Conservation (phyloP, 352 stramenopile genomes). For the Phytophthora chlamydospora region DNA sequence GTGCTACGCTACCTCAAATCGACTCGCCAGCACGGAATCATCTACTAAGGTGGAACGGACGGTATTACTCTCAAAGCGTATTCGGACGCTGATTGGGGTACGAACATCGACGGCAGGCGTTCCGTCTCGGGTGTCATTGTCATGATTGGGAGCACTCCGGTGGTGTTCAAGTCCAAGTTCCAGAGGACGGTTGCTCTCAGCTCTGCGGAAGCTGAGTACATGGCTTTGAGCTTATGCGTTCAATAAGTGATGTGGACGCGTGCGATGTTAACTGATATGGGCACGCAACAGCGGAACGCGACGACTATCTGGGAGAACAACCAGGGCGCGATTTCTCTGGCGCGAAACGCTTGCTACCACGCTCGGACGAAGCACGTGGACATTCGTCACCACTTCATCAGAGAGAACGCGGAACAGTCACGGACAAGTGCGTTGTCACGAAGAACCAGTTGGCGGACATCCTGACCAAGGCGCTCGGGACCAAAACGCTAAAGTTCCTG, state of each 20-base stretch:
- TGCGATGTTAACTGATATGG: constrained; percentile 1
- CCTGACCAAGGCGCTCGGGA: constrained; percentile 24
- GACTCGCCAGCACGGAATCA: background rate
- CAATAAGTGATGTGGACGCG: constrained; percentile 5
- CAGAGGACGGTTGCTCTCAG: constrained; percentile 7
- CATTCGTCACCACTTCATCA: constrained; percentile 30
- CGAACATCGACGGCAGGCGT: background rate
- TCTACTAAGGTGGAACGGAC: background rate
- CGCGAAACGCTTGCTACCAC: constrained; percentile 5
- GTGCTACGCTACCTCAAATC: background rate
- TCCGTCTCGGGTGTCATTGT: constrained; percentile 1
- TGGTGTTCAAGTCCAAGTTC: constrained; percentile 7
- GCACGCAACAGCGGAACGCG: too few species aligned
- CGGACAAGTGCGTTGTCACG: constrained; percentile 20
- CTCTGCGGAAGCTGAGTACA: constrained; percentile 16
- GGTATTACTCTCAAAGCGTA: background rate
- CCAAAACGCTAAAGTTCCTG: constrained; percentile 3
- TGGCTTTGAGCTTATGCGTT: background rate
- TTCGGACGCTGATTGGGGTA: background rate
- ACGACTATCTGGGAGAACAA: background rate
- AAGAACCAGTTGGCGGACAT: constrained; percentile 28
- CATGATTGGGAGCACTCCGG: background rate
- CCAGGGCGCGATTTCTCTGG: constrained; percentile 21
- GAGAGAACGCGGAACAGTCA: constrained; percentile 21
- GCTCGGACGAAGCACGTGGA: constrained; percentile 34